Evolutionary conservation across 1,139 yeast species (phyloP), one percentile per base, ranked within the genome.

Genomic region (Wickerhamomyces sp.): DNA sequence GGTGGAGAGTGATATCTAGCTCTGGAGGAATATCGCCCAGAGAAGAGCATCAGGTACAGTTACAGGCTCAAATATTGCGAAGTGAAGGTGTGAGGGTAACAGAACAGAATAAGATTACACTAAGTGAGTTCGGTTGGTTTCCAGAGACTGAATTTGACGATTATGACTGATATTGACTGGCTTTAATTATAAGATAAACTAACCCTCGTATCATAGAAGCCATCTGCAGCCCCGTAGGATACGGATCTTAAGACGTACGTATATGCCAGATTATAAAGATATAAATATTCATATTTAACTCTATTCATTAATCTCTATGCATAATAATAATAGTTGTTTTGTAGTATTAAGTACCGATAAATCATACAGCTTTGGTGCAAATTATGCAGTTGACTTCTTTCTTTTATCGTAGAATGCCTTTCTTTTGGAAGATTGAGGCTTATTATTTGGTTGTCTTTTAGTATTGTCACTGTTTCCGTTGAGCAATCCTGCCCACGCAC

Each of bases 1-100:
- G 95, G 95, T 84, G 92, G 90, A 63, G 95, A 38, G 86, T 85
- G 2, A 63, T 85, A 16, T 72, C 74, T 35, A 66, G 84, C 15
- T 63, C 74, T 16, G 94, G 94, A 0, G 65, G 63, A 25, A 78
- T 85, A 3, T 74, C 89, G 2, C 72, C 74, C 1, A 61, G 88
- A 22, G 76, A 65, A 1, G 57, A 64, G 27, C 51, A 63, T 3
- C 60, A 57, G 20, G 71, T 76, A n/a, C 72, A 70, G 32, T 54
- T 59, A 22, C 94, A 84, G 53, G 70, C 72, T 4, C 61, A 63
- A 6, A 54, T 57, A 38, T 58, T 83, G n/a, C 43, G 59, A 12
- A 54, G 47, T 0, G 90, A 83, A 58, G 76, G 75, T 0, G 68
- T 80, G 0, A 61, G 41, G 5, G 79, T 76, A 1, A 55, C 50